Base-by-base conservation (phyloP, 148 eudicot species). In the Spergularia marina region DNA sequence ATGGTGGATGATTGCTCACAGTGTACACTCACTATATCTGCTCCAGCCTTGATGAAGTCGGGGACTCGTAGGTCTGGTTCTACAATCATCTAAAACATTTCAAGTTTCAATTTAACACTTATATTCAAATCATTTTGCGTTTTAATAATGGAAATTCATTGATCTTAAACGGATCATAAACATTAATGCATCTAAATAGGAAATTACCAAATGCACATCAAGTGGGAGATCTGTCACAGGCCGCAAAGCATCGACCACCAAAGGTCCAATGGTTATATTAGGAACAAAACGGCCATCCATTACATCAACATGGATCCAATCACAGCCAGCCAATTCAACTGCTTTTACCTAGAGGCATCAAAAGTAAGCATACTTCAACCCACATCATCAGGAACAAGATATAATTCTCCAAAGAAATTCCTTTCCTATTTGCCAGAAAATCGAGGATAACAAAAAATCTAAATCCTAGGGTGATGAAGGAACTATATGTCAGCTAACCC, bases 201-300 rank as follows among this genome's bases (percentile, higher is more conserved):
- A 73, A 51, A 61, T 62, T 89, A 95, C 99, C 98, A 95, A 82
- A 83, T 95, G 99, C 78, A 95, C 99, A 75, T 95, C 99, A 82
- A 95, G 83, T 36, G 99, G 99, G 59, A 95, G 93, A 78, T 95
- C 99, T 71, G 99, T 95, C 55, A 95, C 90, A 40, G 99, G 99
- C 80, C 99, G 89, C 82, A 95, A 81, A 7, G 99, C 94, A 92
- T 89, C 97, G 34, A 95, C 98, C 52, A 92, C 84, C 70, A 95
- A 88, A 78, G 99, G 99, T 54, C 99, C 99, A 73, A 95, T 95
- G 20, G 99, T 95, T 73, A 95, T 95, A 86, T 92, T 95, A 56
- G 99, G 99, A 58, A 95, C 99, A 85, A 95, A 95, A 7, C 94
- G 97, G 53, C 99, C 99, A 76, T 95, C 99, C 99, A 95, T 95